Evolutionary conservation across 352 stramenopile genomes (phyloP).

Genomic region (Thalassiosira ordinaria): DNA sequence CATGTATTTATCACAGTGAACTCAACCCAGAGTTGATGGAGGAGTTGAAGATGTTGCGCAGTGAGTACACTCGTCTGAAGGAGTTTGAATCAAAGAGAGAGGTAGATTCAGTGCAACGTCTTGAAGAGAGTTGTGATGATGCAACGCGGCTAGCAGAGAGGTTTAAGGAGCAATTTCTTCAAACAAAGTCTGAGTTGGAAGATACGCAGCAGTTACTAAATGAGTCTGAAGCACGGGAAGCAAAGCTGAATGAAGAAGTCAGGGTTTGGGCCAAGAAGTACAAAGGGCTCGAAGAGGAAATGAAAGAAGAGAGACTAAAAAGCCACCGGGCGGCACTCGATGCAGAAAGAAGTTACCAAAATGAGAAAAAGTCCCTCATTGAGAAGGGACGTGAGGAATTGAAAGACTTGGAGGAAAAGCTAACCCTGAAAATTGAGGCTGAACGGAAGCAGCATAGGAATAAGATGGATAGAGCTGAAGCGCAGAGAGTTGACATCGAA

Average conservation of each 20-base stretch:
- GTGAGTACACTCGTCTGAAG: slow-evolving; percentile 74
- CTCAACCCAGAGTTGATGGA: slow-evolving; percentile 79
- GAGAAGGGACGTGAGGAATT: slow-evolving; percentile 43
- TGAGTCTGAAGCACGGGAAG: slow-evolving; percentile 52
- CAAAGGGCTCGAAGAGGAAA: slow-evolving; percentile 51
- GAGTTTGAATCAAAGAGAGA: slow-evolving; percentile 78
- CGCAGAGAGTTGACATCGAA: slow-evolving; percentile 47
- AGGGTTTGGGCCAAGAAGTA: slow-evolving; percentile 51
- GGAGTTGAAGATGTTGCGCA: slow-evolving; percentile 76
- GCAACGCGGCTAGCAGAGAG: slow-evolving; percentile 59
- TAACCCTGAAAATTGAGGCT: slow-evolving; percentile 43
- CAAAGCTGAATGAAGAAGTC: slow-evolving; percentile 54
- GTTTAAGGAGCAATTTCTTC: slow-evolving; percentile 77
- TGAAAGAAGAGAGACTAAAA: slow-evolving; percentile 55
- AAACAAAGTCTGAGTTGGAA: slow-evolving; percentile 70
- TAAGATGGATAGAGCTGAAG: slow-evolving; percentile 46
- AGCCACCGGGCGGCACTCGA: slow-evolving; percentile 53
- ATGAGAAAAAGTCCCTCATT: slow-evolving; percentile 47
- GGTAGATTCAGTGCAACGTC: slow-evolving; percentile 69
- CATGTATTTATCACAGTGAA: no score
- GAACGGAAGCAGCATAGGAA: slow-evolving; percentile 51
- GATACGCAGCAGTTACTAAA: slow-evolving; percentile 57
- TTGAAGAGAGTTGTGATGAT: slow-evolving; percentile 76
- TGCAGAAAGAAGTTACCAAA: slow-evolving; percentile 44
- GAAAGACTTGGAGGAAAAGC: slow-evolving; percentile 47